These are phyloP conservation scores for Bacidia rubella DNA, from an alignment of 495 filamentous ascomycete species.

Conservation along the genomic window DNA sequence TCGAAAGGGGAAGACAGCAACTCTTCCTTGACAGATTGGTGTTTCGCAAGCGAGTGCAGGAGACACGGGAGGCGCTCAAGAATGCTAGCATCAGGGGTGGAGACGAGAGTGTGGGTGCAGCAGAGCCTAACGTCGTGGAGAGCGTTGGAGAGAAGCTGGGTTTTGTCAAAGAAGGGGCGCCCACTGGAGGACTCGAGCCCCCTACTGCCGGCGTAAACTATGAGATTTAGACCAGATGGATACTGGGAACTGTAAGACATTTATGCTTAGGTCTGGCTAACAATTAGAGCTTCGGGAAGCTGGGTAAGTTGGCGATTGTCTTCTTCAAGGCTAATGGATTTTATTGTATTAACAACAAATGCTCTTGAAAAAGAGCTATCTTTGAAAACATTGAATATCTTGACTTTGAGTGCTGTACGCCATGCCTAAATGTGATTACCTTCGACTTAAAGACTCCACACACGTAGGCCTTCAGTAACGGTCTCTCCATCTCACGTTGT, in stretches of 20 bases:
- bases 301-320: neutral
- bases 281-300: neutral
- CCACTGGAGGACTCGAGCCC: neutral
- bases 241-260: neutral
- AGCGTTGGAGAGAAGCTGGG: slow-evolving; percentile 43
- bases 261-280: neutral
- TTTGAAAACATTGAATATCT: too few relatives aligned
- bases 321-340: neutral
- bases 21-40: slow-evolving; percentile 82
- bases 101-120: slow-evolving; percentile 43
- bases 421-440: too few relatives aligned
- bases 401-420: too few relatives aligned
- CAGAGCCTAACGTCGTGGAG: slow-evolving; percentile 32
- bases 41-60: slow-evolving; percentile 74
- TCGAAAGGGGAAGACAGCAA: slow-evolving; percentile 81
- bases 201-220: slow-evolving; percentile 1
- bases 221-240: slow-evolving; percentile 2
- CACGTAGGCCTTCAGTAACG: too few relatives aligned
- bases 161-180: slow-evolving; percentile 27
- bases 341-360: neutral
- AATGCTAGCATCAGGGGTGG: slow-evolving; percentile 46
- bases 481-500: too few relatives aligned
- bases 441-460: too few relatives aligned
- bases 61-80: slow-evolving; percentile 66
- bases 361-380: too few relatives aligned